Conservation (phyloP, 371 early-diverging fungal species). For the Haplosporangium sp. region DNA sequence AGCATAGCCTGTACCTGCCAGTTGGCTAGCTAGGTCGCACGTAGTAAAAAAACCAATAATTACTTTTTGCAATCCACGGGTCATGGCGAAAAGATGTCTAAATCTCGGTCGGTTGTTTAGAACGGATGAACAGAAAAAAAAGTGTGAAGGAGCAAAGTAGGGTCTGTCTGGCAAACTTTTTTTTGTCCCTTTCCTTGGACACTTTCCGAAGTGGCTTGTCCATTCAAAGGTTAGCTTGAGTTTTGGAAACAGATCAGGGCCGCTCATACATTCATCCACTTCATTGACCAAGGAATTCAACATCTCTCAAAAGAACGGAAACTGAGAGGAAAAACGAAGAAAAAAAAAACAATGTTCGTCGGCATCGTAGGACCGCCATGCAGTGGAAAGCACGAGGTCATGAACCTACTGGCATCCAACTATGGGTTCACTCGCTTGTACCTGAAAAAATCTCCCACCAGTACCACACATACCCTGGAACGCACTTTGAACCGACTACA, state of each 20-base stretch:
- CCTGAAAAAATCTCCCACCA: conserved; percentile 20
- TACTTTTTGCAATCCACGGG: conserved; percentile 55
- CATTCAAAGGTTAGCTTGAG: too few species aligned
- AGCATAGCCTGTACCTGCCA: too few species aligned
- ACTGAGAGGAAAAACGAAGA: neutral
- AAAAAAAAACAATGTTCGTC: conserved; percentile 69
- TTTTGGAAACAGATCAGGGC: too few species aligned
- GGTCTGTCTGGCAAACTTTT: conserved; percentile 7
- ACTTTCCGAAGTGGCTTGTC: too few species aligned
- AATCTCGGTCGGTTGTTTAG: too few species aligned
- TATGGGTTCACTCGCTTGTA: conserved; percentile 64
- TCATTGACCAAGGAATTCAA: neutral
- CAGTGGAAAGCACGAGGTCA: conserved; percentile 81
- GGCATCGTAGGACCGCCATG: conserved; percentile 78
- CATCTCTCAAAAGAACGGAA: too few species aligned
- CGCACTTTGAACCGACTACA: too few species aligned
- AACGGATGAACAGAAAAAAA: too few species aligned
- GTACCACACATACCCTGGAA: too few species aligned
- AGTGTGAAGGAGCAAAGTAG: neutral
- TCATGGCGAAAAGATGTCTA: conserved; percentile 40
- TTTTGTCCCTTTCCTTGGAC: too few species aligned
- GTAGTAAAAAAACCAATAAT: neutral
- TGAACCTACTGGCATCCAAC: conserved; percentile 65
- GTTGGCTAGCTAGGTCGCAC: too few species aligned
- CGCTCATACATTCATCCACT: too few species aligned